phyloP scores from a whole-genome alignment of 73 alveolate species.

The Stentor roeselii region DNA sequence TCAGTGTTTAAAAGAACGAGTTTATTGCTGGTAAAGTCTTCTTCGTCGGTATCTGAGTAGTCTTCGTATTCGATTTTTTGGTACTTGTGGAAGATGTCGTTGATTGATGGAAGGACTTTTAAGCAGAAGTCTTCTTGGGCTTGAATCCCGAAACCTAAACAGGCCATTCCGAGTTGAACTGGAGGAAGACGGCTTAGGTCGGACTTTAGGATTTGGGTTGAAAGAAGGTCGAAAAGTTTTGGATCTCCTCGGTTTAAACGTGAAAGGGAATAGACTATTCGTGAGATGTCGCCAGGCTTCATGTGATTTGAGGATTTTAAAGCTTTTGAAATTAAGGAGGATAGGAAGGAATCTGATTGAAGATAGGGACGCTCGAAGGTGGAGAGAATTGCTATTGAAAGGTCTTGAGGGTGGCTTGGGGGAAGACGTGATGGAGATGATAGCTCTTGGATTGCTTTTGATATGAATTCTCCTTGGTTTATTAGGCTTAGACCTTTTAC shows the following conservation, averaged over 20 bases:
- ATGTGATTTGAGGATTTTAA: not conserved
- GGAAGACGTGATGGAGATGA: not conserved
- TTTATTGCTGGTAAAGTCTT: not conserved
- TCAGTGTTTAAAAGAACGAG: not conserved
- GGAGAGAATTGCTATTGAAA: not conserved
- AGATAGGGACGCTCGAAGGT: not conserved
- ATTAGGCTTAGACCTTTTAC: not conserved
- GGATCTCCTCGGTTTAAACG: not conserved
- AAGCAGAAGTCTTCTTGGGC: not conserved
- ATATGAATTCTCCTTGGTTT: not conserved
- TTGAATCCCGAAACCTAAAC: conserved; percentile 4
- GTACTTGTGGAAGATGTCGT: conserved; percentile 4
- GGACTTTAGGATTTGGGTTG: not conserved
- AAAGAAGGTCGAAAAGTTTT: not conserved
- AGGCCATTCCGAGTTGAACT: not conserved
- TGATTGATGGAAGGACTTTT: not conserved
- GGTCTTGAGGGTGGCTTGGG: not conserved
- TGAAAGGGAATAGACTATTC: not conserved
- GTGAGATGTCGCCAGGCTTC: not conserved
- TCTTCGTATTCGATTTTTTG: not conserved
- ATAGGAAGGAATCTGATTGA: not conserved
- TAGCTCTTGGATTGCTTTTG: not conserved
- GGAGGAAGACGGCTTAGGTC: not conserved
- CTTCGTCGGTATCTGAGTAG: conserved; percentile 2
- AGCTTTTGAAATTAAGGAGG: not conserved